Base-by-base conservation (phyloP, 2,329 filamentous ascomycete genomes). In the Alternaria sp. region DNA sequence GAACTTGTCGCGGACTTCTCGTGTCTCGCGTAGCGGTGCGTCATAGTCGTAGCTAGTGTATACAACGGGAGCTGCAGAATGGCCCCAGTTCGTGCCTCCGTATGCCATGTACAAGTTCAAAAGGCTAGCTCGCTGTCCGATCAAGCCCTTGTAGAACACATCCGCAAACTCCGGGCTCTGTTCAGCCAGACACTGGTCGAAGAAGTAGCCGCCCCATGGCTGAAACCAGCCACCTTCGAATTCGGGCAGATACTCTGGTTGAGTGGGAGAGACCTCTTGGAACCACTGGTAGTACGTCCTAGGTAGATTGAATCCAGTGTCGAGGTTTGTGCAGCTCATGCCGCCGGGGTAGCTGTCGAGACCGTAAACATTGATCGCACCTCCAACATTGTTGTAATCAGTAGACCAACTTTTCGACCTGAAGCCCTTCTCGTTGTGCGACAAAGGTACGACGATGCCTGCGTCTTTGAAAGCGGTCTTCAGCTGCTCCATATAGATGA, bases 281-380 rank as follows among this genome's bases (percentile, higher is more conserved):
- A 88, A 88, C 84, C 85, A 87, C 65, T 87, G 82, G 62, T 85
- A 84, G 67, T 88, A 88, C 6, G 81, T 86, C 25, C 85, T 81
- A 3, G 85, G 80, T 1, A 87, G 73, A 26, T 78, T 83, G 68
- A 86, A 87, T 1, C 84, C 85, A 7, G 78, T 76, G 47, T 83
- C 75, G 1, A 79, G 79, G 57, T 87, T 85, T 1, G 82, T 85
- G 69, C 85, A 87, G 8, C 82, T 83, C 10, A 84, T 67, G 0
- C 85, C 82, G 26, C 82, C 82, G 0, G 83, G 81, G 59, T 85
- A 85, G 43, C 74, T 80, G 64, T 85, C 83, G 1, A 85, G 66
- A 1, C 82, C 84, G 52, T 85, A 85, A 8, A 85, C 67, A 63
- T 87, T 81, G 21, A 87, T 84, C 5, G 84, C 80, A 5, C 86